Percentiles rank a stretch among this genome's conserved stretches.
Conservation (phyloP, 345 rosid species). For the Cardamine occulta region DNA sequence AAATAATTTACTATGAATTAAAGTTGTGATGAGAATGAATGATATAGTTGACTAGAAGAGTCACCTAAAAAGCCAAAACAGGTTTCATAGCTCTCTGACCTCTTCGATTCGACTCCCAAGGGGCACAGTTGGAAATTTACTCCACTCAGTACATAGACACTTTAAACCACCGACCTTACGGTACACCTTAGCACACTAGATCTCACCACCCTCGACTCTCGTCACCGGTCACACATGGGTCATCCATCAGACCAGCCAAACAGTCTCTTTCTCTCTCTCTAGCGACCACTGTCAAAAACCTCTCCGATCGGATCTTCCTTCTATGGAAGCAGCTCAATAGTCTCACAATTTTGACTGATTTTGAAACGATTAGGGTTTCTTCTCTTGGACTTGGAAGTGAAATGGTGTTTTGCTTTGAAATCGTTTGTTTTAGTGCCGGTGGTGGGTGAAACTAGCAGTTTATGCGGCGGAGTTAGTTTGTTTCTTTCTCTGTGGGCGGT, state of each 20-base stretch:
- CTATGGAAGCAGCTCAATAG: constrained; percentile 19
- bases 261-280: constrained; percentile 40
- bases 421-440: constrained; percentile 33
- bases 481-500: constrained; percentile 14
- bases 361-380: constrained; percentile 40
- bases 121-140: constrained; percentile 27
- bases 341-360: constrained; percentile 39
- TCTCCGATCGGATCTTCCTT: constrained; percentile 69
- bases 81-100: constrained; percentile 7
- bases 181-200: constrained; percentile 45
- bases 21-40: neutral
- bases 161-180: constrained; percentile 32
- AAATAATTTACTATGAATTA: neutral
- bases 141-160: constrained; percentile 36
- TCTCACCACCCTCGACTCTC: constrained; percentile 19
- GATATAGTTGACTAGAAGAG: neutral
- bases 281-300: constrained; percentile 53
- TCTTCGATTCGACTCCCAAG: constrained; percentile 27
- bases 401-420: constrained; percentile 47
- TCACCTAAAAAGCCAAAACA: neutral
- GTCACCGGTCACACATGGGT: constrained; percentile 46
- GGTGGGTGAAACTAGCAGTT: constrained; percentile 30
- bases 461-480: constrained; percentile 23
- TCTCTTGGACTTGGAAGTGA: constrained; percentile 12
- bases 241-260: constrained; percentile 42